Percentiles rank a stretch among this genome's conserved stretches.
Evolutionary conservation across 371 early-diverging fungal species (phyloP).

Genomic region (Syncephalastrum monosporum): DNA sequence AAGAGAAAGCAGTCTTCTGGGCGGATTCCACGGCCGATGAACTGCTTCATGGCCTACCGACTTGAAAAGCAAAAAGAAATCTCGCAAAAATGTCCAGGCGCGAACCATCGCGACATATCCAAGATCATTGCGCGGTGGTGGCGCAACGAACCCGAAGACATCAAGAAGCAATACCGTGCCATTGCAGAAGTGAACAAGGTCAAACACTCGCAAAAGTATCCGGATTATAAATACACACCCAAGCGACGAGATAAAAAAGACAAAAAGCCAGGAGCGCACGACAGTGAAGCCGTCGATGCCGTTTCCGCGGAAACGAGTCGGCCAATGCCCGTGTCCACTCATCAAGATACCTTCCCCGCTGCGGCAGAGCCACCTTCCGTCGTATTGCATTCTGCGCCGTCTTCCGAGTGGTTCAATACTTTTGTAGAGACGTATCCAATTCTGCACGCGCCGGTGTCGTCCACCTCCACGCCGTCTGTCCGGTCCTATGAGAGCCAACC

Average conservation of each 20-base stretch:
- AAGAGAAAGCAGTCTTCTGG: slow-evolving; percentile 5
- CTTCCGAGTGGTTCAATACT: too few species aligned
- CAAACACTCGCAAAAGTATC: slow-evolving; percentile 40
- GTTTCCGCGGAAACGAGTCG: too few species aligned
- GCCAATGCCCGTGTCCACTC: too few species aligned
- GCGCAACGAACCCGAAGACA: slow-evolving; percentile 51
- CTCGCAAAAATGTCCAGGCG: slow-evolving; percentile 49
- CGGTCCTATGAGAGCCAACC: too few species aligned
- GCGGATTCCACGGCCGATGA: slow-evolving; percentile 46
- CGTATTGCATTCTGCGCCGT: too few species aligned
- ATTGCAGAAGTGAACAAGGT: slow-evolving; percentile 53
- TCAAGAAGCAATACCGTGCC: slow-evolving; percentile 57
- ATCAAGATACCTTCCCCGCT: too few species aligned
- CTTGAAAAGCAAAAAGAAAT: slow-evolving; percentile 66
- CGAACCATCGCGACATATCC: slow-evolving; percentile 67
- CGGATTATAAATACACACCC: slow-evolving; percentile 17
- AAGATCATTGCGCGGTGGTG: slow-evolving; percentile 70
- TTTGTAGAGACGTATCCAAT: too few species aligned
- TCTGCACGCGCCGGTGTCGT: too few species aligned
- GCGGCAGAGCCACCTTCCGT: too few species aligned
- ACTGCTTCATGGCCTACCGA: slow-evolving; percentile 67
- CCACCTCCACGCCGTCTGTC: too few species aligned
- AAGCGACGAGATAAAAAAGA: neutral
- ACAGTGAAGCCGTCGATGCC: too few species aligned
- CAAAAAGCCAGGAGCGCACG: too few species aligned